Conservation (phyloP, 148 eudicot species). For the Rhododendron molle region DNA sequence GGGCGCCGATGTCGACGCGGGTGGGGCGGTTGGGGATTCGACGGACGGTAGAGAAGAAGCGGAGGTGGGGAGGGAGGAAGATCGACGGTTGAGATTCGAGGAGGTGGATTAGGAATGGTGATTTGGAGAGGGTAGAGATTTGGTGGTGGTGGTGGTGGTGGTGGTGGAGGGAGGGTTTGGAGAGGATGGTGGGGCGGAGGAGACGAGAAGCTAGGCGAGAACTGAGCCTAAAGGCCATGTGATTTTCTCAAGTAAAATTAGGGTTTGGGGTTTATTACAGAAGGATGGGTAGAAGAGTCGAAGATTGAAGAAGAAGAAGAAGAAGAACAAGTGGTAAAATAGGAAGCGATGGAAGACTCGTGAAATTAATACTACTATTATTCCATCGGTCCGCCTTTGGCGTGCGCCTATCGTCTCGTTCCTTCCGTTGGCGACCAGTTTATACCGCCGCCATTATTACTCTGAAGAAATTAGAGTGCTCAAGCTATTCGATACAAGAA, state of each 20-base stretch:
- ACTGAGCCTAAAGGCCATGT: conserved; percentile 46
- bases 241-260: not conserved
- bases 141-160: conserved; percentile 3
- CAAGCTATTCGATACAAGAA: too few relatives aligned
- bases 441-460: too few relatives aligned
- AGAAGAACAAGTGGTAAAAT: not conserved
- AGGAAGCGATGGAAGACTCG: too few relatives aligned
- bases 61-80: conserved; percentile 20
- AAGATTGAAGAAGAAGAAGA: not conserved
- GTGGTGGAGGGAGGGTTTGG: not conserved
- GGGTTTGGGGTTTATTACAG: not conserved
- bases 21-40: conserved; percentile 26
- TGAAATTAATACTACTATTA: too few relatives aligned
- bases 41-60: conserved; percentile 47
- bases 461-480: too few relatives aligned
- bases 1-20: conserved; percentile 65
- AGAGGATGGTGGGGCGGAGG: conserved; percentile 12
- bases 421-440: accelerated
- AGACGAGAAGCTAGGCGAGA: conserved; percentile 34
- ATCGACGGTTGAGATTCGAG: conserved; percentile 12
- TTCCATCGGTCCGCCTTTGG: too few relatives aligned
- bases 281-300: not conserved
- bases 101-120: conserved; percentile 6
- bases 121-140: conserved; percentile 18
- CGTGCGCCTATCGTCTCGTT: too few relatives aligned